Evolutionary conservation across 169 alveolate species (phyloP).

Genomic region (Cryptosporidium ryanae): DNA sequence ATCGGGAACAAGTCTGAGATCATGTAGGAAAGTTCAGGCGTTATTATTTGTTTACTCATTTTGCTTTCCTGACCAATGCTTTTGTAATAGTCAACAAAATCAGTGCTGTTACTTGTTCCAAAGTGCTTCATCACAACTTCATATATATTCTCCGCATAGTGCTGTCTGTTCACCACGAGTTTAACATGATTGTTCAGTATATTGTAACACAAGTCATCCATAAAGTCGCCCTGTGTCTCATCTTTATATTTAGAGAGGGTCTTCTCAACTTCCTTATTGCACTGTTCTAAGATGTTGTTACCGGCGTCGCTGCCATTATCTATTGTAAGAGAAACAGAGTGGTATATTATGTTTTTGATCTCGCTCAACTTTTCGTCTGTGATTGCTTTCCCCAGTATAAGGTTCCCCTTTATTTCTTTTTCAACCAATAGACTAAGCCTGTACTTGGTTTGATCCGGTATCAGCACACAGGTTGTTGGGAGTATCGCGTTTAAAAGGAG

Average conservation of each 20-base stretch:
- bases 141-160: constrained; percentile 65
- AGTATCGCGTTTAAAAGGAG: neutral
- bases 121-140: neutral
- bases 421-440: constrained; percentile 28
- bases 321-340: neutral
- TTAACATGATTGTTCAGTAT: constrained; percentile 29
- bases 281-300: constrained; percentile 3
- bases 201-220: constrained; percentile 29
- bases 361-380: neutral
- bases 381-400: neutral
- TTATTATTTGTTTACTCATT: neutral
- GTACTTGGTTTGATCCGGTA: constrained; percentile 34
- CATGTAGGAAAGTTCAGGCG: constrained; percentile 55
- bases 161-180: constrained; percentile 49
- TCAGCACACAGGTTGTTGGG: neutral
- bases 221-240: neutral
- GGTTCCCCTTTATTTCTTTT: neutral
- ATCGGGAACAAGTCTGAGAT: constrained; percentile 64
- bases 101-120: neutral
- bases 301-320: neutral
- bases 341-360: neutral
- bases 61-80: neutral
- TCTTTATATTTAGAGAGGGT: neutral
- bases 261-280: constrained; percentile 6
- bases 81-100: neutral